Conservation (phyloP, 257 asterid genomes). For the Nicotiana knightiana region DNA sequence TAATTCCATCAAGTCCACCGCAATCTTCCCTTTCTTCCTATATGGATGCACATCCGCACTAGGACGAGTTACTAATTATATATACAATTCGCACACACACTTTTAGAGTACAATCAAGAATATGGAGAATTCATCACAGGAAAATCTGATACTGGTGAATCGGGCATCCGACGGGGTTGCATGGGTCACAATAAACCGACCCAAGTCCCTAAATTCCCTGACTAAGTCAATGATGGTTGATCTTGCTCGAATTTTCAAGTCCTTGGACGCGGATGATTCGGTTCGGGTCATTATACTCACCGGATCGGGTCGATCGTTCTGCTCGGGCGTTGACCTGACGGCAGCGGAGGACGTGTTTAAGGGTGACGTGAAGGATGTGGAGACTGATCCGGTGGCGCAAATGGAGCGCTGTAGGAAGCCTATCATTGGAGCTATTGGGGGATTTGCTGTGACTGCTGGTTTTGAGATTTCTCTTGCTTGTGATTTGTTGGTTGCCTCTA, state of each 20-base stretch:
- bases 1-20: not conserved
- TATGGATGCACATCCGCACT: not conserved
- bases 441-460: conserved; percentile 94
- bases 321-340: conserved; percentile 90
- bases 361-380: conserved; percentile 73
- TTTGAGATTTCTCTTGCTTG: conserved; percentile 92
- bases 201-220: conserved; percentile 72
- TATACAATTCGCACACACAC: not conserved
- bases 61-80: not conserved
- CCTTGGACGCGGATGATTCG: conserved; percentile 45
- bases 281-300: conserved; percentile 63
- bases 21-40: not conserved
- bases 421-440: conserved; percentile 78
- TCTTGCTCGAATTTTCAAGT: conserved; percentile 53
- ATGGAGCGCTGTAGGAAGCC: conserved; percentile 88
- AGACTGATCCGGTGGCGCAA: conserved; percentile 74
- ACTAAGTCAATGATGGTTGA: conserved; percentile 66
- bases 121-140: conserved; percentile 56
- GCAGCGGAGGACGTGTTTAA: conserved; percentile 92
- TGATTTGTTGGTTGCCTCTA: conserved; percentile 78
- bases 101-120: not conserved
- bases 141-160: conserved; percentile 48
- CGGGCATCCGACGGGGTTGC: conserved; percentile 57
- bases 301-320: conserved; percentile 83
- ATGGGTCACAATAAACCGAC: conserved; percentile 66